A percentile compares a stretch with the other conserved stretches of the same genome.
Conservation (phyloP, 2,329 filamentous ascomycete genomes). For the Zymoseptoria pseudotritici region DNA sequence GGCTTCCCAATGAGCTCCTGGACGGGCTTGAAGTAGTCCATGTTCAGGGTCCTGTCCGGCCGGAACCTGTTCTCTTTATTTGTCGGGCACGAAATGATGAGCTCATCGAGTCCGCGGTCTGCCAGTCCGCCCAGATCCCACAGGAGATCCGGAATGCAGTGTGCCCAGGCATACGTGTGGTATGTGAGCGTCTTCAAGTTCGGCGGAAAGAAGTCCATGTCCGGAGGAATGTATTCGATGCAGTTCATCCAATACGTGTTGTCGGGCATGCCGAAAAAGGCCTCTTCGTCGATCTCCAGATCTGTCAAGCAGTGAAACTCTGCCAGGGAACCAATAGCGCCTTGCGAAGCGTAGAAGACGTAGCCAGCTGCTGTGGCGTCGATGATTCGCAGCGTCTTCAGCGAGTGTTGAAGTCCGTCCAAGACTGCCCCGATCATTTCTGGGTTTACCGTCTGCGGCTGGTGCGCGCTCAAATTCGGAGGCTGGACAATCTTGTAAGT, state of each 20-base stretch:
- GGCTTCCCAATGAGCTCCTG: too few species aligned
- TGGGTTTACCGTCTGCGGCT: not conserved
- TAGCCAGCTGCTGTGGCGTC: not conserved
- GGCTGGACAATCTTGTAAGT: not conserved
- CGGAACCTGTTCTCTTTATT: not conserved
- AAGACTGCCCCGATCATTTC: not conserved
- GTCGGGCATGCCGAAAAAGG: not conserved
- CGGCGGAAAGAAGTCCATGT: not conserved
- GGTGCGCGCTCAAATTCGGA: not conserved
- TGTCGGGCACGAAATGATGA: not conserved
- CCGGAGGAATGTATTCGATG: not conserved
- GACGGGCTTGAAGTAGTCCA: not conserved
- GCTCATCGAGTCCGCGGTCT: not conserved
- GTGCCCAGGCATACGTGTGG: not conserved
- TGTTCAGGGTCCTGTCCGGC: not conserved
- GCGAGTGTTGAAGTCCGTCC: not conserved
- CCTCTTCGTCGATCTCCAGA: not conserved
- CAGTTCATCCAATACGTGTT: not conserved
- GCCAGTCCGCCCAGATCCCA: not conserved
- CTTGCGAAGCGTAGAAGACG: not conserved
- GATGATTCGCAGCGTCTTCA: not conserved
- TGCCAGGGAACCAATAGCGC: not conserved
- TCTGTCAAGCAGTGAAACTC: not conserved
- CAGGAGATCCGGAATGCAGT: not conserved
- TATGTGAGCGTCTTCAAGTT: not conserved